Conservation (phyloP, 73 alveolate genomes). For the Tetrahymena borealis region DNA sequence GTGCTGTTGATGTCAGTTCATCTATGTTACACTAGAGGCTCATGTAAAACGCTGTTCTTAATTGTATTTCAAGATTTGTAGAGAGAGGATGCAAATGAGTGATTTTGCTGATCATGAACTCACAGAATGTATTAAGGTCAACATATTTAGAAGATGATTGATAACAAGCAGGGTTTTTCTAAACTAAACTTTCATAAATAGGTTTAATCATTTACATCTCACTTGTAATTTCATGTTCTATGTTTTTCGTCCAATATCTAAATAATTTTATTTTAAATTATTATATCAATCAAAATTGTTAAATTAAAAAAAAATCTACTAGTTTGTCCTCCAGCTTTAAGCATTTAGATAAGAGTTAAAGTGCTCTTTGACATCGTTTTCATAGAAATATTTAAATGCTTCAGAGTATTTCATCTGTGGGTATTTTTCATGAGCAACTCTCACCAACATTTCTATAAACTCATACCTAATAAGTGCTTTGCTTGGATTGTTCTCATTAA, state of each 20-base stretch:
- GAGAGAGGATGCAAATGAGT: not conserved
- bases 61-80: not conserved
- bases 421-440: slow-evolving; percentile 53
- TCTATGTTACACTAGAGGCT: not conserved
- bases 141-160: not conserved
- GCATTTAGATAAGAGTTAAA: not conserved
- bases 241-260: not conserved
- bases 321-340: not conserved
- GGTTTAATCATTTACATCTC: not conserved
- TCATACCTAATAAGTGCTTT: slow-evolving; percentile 47
- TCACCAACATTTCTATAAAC: slow-evolving; percentile 42
- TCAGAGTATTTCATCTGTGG: not conserved
- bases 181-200: not conserved
- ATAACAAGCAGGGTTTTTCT: not conserved
- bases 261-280: not conserved
- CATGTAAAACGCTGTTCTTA: not conserved
- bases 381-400: not conserved
- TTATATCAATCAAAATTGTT: not conserved
- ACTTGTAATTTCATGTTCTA: not conserved
- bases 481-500: not conserved
- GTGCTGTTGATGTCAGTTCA: not conserved
- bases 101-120: not conserved
- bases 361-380: not conserved
- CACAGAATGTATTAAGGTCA: not conserved
- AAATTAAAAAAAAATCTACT: not conserved